These are phyloP conservation scores for Neofusicoccum umdonicola DNA, from an alignment of 2,329 filamentous ascomycete genomes.

Conservation along the genomic window DNA sequence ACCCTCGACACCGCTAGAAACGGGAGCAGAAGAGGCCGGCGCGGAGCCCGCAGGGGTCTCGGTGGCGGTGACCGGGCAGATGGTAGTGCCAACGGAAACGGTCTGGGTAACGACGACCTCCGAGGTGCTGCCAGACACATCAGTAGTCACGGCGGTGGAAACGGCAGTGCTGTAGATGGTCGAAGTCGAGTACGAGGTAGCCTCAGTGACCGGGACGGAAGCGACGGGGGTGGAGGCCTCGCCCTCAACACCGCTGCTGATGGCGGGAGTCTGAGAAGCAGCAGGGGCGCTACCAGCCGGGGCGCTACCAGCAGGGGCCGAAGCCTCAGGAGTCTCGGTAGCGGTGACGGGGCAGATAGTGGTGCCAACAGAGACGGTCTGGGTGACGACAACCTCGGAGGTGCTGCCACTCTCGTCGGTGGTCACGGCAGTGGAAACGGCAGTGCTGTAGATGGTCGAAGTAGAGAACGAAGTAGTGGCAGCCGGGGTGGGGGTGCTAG, in stretches of 20 bases:
- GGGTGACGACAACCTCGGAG: constrained; percentile 11
- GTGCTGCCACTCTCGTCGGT: constrained; percentile 14
- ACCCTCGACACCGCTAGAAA: constrained; percentile 10
- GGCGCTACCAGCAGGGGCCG: constrained; percentile 16
- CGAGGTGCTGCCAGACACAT: neutral
- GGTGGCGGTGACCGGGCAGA: constrained; percentile 11
- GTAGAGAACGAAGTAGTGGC: constrained; percentile 41
- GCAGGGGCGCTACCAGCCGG: constrained; percentile 20
- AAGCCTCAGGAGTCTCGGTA: constrained; percentile 16
- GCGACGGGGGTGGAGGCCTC: neutral
- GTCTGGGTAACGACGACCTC: constrained; percentile 16
- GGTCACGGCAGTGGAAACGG: neutral
- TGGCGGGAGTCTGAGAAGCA: neutral
- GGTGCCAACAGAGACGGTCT: constrained; percentile 6
- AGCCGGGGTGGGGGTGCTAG: neutral
- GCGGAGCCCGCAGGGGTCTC: neutral
- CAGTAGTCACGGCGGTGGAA: neutral
- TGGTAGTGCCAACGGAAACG: constrained; percentile 42
- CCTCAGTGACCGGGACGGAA: neutral
- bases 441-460: constrained; percentile 6
- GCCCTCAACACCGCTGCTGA: neutral
- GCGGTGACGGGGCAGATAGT: constrained; percentile 21
- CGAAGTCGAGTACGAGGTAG: neutral
- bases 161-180: neutral
- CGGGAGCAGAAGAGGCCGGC: neutral